These are phyloP conservation scores for Aspergillus pseudoglaucus DNA, from an alignment of 2,329 filamentous ascomycete genomes.

Conservation along the genomic window DNA sequence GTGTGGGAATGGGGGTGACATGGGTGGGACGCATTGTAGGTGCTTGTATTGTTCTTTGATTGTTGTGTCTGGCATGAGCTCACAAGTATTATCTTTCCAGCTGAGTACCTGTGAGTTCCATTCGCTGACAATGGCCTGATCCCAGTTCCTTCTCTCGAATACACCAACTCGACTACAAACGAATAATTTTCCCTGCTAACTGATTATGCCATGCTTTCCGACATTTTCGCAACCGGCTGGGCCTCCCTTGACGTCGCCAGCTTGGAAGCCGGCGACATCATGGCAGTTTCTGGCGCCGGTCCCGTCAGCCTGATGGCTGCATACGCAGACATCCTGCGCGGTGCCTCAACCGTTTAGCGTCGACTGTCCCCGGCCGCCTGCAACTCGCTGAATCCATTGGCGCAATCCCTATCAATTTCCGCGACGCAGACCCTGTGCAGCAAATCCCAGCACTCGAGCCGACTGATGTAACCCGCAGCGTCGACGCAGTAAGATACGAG, in stretches of 20 bases:
- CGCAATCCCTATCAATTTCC: conserved; percentile 55
- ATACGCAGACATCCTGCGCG: conserved; percentile 55
- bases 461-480: conserved; percentile 8
- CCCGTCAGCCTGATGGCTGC: conserved; percentile 61
- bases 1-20: conserved; percentile 1
- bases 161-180: conserved; percentile 1
- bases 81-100: not conserved
- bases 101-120: conserved; percentile 14
- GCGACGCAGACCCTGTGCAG: conserved; percentile 45
- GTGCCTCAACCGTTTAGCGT: conserved; percentile 57
- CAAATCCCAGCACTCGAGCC: conserved; percentile 20
- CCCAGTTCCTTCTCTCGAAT: conserved; percentile 6
- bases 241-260: conserved; percentile 28
- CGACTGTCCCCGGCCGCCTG: conserved; percentile 55
- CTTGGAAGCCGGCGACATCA: conserved; percentile 45
- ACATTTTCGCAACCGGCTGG: conserved; percentile 39
- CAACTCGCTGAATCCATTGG: conserved; percentile 52
- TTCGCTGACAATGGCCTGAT: conserved; percentile 12
- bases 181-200: not conserved
- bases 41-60: not conserved
- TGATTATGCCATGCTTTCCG: conserved; percentile 23
- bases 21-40: conserved; percentile 8
- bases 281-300: conserved; percentile 58
- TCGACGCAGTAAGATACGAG: conserved; percentile 12
- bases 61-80: not conserved